Evolutionary conservation across 441 rosid species (phyloP).

Genomic region (Gossypium schwendimanii): DNA sequence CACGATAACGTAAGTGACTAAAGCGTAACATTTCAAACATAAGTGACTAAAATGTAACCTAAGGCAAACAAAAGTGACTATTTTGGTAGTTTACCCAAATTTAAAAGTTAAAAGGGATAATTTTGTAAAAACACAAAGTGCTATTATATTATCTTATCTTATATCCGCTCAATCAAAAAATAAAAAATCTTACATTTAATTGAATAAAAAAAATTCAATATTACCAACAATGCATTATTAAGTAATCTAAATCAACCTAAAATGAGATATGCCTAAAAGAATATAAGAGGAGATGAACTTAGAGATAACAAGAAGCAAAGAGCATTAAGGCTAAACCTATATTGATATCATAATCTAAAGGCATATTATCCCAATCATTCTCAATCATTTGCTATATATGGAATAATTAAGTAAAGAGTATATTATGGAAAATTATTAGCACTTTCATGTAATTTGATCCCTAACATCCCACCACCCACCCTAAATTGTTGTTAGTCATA

Average conservation of each 20-base stretch:
- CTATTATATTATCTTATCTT: too few species aligned
- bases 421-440: slow-evolving; percentile 14
- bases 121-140: too few species aligned
- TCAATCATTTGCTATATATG: slow-evolving; percentile 17
- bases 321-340: background rate
- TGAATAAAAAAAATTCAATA: too few species aligned
- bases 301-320: background rate
- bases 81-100: too few species aligned
- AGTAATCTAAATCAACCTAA: background rate
- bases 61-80: too few species aligned
- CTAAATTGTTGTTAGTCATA: background rate
- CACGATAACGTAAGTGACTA: too few species aligned
- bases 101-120: too few species aligned
- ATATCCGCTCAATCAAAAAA: too few species aligned
- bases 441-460: slow-evolving; percentile 19
- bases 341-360: background rate
- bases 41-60: too few species aligned
- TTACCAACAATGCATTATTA: too few species aligned
- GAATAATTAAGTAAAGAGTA: slow-evolving; percentile 5
- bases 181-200: too few species aligned
- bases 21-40: too few species aligned
- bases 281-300: background rate
- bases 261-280: background rate
- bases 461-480: slow-evolving; percentile 19
- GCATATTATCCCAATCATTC: slow-evolving; percentile 17